Evolutionary conservation across 2,329 filamentous ascomycete species (phyloP).

Genomic region (Penicillium corylophilum): DNA sequence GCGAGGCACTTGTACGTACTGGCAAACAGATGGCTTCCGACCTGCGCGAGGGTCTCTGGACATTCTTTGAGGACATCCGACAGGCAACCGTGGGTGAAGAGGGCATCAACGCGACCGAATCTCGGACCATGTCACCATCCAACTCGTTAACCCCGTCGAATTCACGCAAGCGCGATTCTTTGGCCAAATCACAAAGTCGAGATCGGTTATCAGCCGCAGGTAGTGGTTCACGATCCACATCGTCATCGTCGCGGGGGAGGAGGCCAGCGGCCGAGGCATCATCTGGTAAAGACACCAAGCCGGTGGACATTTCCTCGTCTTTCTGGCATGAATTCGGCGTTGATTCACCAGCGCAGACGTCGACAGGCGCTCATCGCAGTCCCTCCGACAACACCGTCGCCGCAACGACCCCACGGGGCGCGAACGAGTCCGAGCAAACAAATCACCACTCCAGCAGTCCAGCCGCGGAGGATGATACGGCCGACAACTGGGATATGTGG

Average conservation of each 20-base stretch:
- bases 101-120: constrained; percentile 61
- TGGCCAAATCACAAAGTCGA: constrained; percentile 32
- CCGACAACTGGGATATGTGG: constrained; percentile 58
- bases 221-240: constrained; percentile 31
- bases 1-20: constrained; percentile 55
- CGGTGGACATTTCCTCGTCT: constrained; percentile 44
- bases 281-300: constrained; percentile 43
- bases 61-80: constrained; percentile 90
- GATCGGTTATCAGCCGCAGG: constrained; percentile 32
- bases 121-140: constrained; percentile 33
- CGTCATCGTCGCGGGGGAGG: constrained; percentile 31
- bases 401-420: constrained; percentile 32
- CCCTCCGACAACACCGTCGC: constrained; percentile 17
- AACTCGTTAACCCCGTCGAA: not conserved
- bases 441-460: constrained; percentile 29
- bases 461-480: constrained; percentile 40
- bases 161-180: constrained; percentile 15
- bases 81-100: constrained; percentile 97
- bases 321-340: constrained; percentile 55
- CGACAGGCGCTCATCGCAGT: constrained; percentile 31
- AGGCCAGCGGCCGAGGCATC: constrained; percentile 31
- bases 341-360: constrained; percentile 47
- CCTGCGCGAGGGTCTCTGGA: constrained; percentile 85
- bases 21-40: constrained; percentile 83
- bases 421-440: constrained; percentile 38